phyloP scores from a whole-genome alignment of 345 rosid species.

The Psidium friedrichsthalianum region DNA sequence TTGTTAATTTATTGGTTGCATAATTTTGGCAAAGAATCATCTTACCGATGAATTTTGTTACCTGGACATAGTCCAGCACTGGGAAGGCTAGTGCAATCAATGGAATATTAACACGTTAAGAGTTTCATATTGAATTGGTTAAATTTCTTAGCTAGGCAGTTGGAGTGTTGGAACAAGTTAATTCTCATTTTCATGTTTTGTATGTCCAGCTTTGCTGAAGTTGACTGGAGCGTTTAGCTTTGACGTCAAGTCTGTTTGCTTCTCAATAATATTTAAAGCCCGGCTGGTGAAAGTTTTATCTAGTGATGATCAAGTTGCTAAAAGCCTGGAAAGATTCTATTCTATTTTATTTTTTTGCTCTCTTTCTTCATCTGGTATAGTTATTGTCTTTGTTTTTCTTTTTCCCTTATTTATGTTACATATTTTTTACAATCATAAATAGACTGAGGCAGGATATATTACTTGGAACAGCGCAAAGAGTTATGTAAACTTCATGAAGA shows the following conservation, averaged over 20 bases:
- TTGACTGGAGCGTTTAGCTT: neutral
- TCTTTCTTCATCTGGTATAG: neutral
- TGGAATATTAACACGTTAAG: neutral
- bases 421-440: neutral
- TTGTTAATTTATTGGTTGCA: neutral
- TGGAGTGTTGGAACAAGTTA: neutral
- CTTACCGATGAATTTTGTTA: neutral
- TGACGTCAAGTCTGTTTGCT: neutral
- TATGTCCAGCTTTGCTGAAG: neutral
- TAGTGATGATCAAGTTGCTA: neutral
- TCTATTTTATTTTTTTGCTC: neutral
- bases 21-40: neutral
- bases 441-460: neutral
- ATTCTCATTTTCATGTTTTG: neutral
- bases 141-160: neutral
- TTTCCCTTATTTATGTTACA: neutral
- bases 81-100: neutral
- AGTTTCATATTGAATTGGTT: neutral
- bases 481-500: slow-evolving; percentile 59
- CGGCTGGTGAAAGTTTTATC: neutral
- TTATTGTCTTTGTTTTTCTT: neutral
- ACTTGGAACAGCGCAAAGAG: slow-evolving; percentile 55
- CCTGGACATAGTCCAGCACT: neutral
- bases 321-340: neutral
- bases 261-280: neutral